These are phyloP conservation scores for Abrus precatorius DNA, from an alignment of 306 rosid species.

Conservation along the genomic window DNA sequence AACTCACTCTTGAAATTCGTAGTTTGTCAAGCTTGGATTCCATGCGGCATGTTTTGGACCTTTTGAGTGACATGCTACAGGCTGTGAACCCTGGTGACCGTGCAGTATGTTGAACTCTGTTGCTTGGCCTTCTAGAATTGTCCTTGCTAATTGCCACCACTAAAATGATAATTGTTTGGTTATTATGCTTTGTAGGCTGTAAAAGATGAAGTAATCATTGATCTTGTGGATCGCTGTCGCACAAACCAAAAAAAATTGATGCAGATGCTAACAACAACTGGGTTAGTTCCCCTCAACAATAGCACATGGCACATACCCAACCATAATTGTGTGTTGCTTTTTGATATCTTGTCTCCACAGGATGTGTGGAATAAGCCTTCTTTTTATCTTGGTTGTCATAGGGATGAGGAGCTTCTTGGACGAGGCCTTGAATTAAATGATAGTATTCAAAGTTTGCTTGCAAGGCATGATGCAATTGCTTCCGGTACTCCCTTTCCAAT, in stretches of 20 bases:
- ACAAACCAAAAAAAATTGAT: constrained; percentile 91
- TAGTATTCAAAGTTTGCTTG: constrained; percentile 80
- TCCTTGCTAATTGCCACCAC: constrained; percentile 6
- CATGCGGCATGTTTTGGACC: constrained; percentile 85
- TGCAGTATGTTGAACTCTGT: constrained; percentile 58
- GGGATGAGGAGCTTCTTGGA: constrained; percentile 96
- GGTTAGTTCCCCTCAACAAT: constrained; percentile 64
- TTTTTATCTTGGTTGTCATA: constrained; percentile 47
- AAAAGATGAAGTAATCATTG: constrained; percentile 90
- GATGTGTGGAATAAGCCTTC: constrained; percentile 36
- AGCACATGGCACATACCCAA: not conserved
- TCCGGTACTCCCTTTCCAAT: constrained; percentile 78
- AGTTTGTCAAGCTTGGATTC: constrained; percentile 92
- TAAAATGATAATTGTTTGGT: constrained; percentile 33
- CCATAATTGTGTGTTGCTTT: constrained; percentile 26
- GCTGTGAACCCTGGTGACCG: constrained; percentile 86
- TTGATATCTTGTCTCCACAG: not conserved
- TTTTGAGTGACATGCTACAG: constrained; percentile 91
- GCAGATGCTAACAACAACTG: constrained; percentile 97
- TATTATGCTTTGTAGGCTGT: constrained; percentile 66
- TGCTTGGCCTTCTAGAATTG: constrained; percentile 35
- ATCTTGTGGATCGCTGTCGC: constrained; percentile 88
- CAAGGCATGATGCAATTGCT: constrained; percentile 90
- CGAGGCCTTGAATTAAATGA: constrained; percentile 93
- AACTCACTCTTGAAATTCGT: constrained; percentile 24